Conservation (phyloP, 2,329 filamentous ascomycete species). For the Neocatenulostroma microsporum region DNA sequence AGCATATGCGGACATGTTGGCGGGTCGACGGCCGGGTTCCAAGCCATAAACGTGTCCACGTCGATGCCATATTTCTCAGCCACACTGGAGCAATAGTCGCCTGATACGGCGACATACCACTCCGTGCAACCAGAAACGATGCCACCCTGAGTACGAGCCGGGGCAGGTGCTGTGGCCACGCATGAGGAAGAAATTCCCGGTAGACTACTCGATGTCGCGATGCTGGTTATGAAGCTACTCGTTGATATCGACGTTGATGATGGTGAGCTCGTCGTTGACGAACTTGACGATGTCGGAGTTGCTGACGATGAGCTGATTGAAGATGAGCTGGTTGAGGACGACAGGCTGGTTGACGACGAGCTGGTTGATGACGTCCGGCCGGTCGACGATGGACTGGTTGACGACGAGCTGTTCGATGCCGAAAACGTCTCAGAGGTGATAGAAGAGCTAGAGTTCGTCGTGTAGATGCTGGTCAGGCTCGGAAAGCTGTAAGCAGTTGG, state of each 20-base stretch:
- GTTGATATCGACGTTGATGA: background rate
- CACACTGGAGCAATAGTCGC: conserved; percentile 19
- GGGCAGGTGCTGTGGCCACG: conserved; percentile 10
- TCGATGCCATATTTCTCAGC: conserved; percentile 14
- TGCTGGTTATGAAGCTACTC: background rate
- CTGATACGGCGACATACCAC: conserved; percentile 19
- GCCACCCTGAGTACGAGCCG: conserved; percentile 18
- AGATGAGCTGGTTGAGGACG: background rate
- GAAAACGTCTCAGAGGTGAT: no score
- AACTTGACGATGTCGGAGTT: no score
- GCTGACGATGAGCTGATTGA: no score
- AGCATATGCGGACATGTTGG: conserved; percentile 17
- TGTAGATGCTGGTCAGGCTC: no score
- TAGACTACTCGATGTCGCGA: background rate
- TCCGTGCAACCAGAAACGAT: conserved; percentile 19
- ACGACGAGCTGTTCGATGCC: background rate
- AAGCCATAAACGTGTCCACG: conserved; percentile 18
- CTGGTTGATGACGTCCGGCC: background rate
- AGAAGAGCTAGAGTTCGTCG: no score
- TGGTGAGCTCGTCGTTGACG: conserved; percentile 1
- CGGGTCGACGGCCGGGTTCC: conserved; percentile 20
- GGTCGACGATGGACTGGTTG: background rate
- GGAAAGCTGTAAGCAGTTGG: no score
- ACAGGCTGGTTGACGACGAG: background rate
- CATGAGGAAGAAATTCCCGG: conserved; percentile 7